Conservation (phyloP, 305 asterid species). For the Fraxinus platypoda region DNA sequence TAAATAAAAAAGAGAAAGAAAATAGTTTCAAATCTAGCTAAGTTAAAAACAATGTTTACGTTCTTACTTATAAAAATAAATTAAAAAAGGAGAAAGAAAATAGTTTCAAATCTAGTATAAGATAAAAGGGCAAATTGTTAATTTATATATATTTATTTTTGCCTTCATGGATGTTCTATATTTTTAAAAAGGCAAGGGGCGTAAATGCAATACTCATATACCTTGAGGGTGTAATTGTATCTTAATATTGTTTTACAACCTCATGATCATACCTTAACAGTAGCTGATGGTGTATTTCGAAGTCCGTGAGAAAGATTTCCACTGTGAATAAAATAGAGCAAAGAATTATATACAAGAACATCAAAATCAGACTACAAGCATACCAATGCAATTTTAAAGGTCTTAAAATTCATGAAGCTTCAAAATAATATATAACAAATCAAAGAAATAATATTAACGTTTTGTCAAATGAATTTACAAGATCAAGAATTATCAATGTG, state of each 20-base stretch:
- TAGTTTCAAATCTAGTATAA: background rate
- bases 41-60: background rate
- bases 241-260: slow-evolving; percentile 13
- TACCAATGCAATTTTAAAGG: slow-evolving; percentile 17
- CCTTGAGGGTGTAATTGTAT: background rate
- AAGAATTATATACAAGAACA: slow-evolving; percentile 23
- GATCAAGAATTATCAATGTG: background rate
- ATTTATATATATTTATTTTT: background rate
- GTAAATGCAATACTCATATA: background rate
- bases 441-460: background rate
- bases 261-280: slow-evolving; percentile 56
- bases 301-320: slow-evolving; percentile 88
- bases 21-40: background rate
- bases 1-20: background rate
- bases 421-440: background rate
- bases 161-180: background rate
- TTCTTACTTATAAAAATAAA: background rate
- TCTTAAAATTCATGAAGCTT: slow-evolving; percentile 8
- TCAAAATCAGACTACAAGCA: slow-evolving; percentile 8
- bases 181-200: background rate
- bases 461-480: slow-evolving; percentile 6
- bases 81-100: background rate
- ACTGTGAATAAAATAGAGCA: slow-evolving; percentile 45
- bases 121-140: background rate
- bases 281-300: slow-evolving; percentile 82